Conservation (phyloP, 2,329 filamentous ascomycete species). For the Xylaria sp. region DNA sequence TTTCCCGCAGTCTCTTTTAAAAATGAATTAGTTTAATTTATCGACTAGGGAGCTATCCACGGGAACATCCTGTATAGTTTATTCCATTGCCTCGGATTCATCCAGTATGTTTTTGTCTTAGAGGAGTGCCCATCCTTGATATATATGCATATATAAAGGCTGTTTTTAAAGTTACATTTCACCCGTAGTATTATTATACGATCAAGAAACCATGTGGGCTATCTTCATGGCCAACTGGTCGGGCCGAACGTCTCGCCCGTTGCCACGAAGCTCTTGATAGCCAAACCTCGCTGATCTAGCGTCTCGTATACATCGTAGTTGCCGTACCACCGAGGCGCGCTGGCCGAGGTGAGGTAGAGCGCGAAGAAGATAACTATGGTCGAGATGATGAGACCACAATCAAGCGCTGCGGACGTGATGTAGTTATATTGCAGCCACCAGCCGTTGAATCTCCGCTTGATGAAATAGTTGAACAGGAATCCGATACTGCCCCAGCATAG, state of each 20-base stretch:
- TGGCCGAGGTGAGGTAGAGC: conserved; percentile 68
- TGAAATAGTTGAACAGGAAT: conserved; percentile 74
- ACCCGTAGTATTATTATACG: neutral
- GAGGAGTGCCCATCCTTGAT: neutral
- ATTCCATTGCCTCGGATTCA: neutral
- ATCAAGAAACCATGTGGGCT: neutral
- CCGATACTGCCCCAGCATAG: conserved; percentile 77
- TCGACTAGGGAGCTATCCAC: neutral
- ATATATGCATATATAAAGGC: too few relatives aligned
- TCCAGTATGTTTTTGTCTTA: neutral
- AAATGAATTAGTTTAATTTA: too few relatives aligned
- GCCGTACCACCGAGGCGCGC: conserved; percentile 71
- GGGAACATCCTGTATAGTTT: neutral
- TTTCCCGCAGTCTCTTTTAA: too few relatives aligned
- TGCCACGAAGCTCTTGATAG: conserved; percentile 56
- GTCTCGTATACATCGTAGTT: conserved; percentile 62
- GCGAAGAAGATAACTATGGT: conserved; percentile 78
- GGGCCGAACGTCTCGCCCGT: conserved; percentile 65
- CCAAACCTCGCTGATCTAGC: conserved; percentile 57
- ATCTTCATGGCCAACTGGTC: conserved; percentile 56
- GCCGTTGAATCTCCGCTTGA: conserved; percentile 72
- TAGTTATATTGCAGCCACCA: conserved; percentile 88
- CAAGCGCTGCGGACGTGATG: conserved; percentile 76
- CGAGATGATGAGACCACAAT: conserved; percentile 73
- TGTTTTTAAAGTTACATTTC: neutral